Evolutionary conservation across 495 filamentous ascomycete genomes (phyloP).

Genomic region (Oidiodendron maius): DNA sequence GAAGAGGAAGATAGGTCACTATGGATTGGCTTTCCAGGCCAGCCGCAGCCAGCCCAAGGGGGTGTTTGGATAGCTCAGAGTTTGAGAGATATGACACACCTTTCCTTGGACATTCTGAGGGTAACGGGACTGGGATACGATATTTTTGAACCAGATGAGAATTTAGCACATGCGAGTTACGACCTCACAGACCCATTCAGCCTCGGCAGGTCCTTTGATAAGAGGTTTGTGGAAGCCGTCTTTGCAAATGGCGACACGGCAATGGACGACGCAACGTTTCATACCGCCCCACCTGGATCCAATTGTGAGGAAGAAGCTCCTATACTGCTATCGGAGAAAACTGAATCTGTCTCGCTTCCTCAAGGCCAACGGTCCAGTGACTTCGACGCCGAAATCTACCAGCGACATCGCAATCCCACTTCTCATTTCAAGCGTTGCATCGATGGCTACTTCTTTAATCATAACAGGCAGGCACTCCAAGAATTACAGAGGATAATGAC

Average conservation of each 20-base stretch:
- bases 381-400: constrained; percentile 20
- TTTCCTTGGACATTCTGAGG: constrained; percentile 18
- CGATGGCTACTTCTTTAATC: constrained; percentile 22
- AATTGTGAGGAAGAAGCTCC: not conserved
- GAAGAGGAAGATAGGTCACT: constrained; percentile 1
- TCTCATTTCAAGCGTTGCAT: constrained; percentile 20
- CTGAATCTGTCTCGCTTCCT: not conserved
- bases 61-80: constrained; percentile 17
- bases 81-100: constrained; percentile 10
- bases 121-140: constrained; percentile 23
- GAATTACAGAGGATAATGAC: constrained; percentile 20
- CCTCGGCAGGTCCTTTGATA: constrained; percentile 14
- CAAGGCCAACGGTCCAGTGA: not conserved
- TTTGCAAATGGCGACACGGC: not conserved
- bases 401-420: constrained; percentile 17
- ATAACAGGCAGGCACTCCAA: constrained; percentile 17
- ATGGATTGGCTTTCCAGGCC: constrained; percentile 19
- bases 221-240: constrained; percentile 22
- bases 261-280: not conserved
- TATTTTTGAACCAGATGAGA: constrained; percentile 9
- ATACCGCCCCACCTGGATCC: not conserved
- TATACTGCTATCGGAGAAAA: not conserved
- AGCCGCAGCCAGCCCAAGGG: not conserved
- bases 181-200: constrained; percentile 19
- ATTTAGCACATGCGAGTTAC: constrained; percentile 7